Percentiles rank a stretch among this genome's conserved stretches.
Conservation (phyloP, 208 protist genomes). For the Crithidia thermophila region DNA sequence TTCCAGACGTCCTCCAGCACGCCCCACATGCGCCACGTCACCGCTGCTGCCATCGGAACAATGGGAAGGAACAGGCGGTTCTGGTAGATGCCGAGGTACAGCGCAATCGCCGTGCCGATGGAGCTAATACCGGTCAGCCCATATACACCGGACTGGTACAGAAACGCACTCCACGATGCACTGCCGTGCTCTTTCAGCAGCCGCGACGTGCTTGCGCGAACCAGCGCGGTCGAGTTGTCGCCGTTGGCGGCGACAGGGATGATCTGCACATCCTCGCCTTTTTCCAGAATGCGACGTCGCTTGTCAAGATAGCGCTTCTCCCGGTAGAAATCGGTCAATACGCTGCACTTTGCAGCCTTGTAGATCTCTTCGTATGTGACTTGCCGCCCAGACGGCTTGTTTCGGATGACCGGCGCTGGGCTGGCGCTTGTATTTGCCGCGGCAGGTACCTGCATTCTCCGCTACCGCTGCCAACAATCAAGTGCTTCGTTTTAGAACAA, state of each 20-base stretch:
- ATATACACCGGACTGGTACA: conserved; percentile 80
- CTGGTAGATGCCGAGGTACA: conserved; percentile 70
- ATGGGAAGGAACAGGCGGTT: conserved; percentile 75
- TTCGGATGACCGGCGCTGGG: conserved; percentile 61
- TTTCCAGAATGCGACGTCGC: conserved; percentile 21
- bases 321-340: conserved; percentile 65
- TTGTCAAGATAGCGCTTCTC: conserved; percentile 44
- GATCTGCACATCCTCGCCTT: conserved; percentile 53
- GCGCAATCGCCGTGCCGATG: conserved; percentile 49
- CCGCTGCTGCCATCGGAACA: conserved; percentile 55
- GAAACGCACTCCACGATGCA: conserved; percentile 61
- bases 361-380: conserved; percentile 67
- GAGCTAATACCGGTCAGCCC: conserved; percentile 65
- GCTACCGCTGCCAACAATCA: too few relatives aligned
- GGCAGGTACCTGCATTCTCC: conserved; percentile 47
- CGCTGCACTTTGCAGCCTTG: conserved; percentile 44
- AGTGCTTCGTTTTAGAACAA: too few relatives aligned
- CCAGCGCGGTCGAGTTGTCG: conserved; percentile 20
- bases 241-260: conserved; percentile 32
- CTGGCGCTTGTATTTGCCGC: conserved; percentile 42
- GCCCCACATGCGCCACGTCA: conserved; percentile 79
- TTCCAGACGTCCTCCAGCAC: conserved; percentile 75
- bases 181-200: conserved; percentile 78
- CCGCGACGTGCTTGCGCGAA: conserved; percentile 55
- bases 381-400: conserved; percentile 26